Evolutionary conservation across 148 eudicot species (phyloP), one percentile per base, ranked within the genome.

Genomic region (Rhododendron henanense): DNA sequence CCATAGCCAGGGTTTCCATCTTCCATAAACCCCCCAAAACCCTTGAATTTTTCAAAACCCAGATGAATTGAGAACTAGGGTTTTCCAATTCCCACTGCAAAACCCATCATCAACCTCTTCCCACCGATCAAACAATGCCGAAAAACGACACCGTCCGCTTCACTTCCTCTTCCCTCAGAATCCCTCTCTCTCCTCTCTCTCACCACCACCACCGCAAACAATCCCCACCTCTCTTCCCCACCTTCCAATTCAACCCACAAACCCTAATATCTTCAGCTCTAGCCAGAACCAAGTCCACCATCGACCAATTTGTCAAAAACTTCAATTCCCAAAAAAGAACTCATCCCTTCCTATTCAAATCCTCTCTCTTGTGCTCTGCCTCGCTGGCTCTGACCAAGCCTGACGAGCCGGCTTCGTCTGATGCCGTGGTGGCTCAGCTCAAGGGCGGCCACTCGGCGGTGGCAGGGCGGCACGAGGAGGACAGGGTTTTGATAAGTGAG

Each of bases 401-500:
- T 10, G 91, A 83, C 3, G 91, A 91, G 37, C 51, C 77, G 85
- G 21, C 82, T 7, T 81, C 31, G 69, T 41, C 61, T 6, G 89
- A 69, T 23, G 84, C 23, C 1, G 90, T 51, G 84, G 67, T 76
- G 87, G 80, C 82, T 75, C 90, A 84, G 87, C 15, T 65, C 51
- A 87, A 88, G 73, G 67, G 79, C 81, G 84, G 81, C 47, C 78
- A 87, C 79, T 82, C 88, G 16, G 90, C 79, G 79, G 76, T 19
- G 35, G 76, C 79, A 81, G 91, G 87, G 83, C 89, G 94, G 37
- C 87, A 93, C 80, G 96, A 94, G 74, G 98, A 96, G 75, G 99
- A 96, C 91, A 93, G 99, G 82, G 99, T 95, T 86, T 83, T 96
- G 91, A 94, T 96, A 9, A 95, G 99, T 65, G 98, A 97, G 91